A percentile compares a stretch with the other conserved stretches of the same genome.
phyloP scores from a whole-genome alignment of 2,329 filamentous ascomycete genomes.

The Cadophora malorum region DNA sequence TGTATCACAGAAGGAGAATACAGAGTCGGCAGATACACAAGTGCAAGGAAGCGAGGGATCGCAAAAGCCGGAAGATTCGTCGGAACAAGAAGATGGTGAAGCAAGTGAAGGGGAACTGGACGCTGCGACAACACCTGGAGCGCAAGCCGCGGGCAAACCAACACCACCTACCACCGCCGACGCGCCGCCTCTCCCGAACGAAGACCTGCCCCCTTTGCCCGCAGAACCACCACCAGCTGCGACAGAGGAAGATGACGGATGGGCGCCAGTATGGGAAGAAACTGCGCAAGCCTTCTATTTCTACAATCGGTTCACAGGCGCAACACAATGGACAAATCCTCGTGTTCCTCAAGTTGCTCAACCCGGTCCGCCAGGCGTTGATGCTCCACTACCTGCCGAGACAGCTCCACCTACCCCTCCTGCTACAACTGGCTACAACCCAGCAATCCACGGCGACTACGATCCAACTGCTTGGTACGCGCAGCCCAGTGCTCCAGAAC shows the following conservation, averaged over 20 bases:
- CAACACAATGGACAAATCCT: conserved; percentile 86
- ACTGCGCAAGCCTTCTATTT: conserved; percentile 77
- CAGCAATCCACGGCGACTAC: conserved; percentile 94
- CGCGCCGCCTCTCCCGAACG: conserved; percentile 42
- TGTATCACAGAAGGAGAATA: neutral
- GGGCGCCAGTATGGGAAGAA: conserved; percentile 81
- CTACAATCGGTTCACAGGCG: conserved; percentile 78
- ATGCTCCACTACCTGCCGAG: conserved; percentile 40
- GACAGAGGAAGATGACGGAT: conserved; percentile 72
- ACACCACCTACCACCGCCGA: conserved; percentile 11
- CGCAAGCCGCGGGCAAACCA: conserved; percentile 26
- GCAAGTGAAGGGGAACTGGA: conserved; percentile 24
- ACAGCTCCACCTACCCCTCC: conserved; percentile 42
- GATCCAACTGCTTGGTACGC: conserved; percentile 97
- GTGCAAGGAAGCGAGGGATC: neutral
- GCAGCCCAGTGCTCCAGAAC: conserved; percentile 55
- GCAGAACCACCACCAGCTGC: conserved; percentile 51
- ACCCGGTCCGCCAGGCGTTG: conserved; percentile 43
- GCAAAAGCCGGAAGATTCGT: neutral
- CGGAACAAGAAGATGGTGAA: conserved; percentile 23
- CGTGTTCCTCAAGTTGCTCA: conserved; percentile 61
- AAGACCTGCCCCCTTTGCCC: conserved; percentile 50
- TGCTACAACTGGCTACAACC: conserved; percentile 77
- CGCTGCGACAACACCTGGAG: conserved; percentile 18
- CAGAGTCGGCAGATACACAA: conserved; percentile 8